A percentile compares a stretch with the other conserved stretches of the same genome.
Evolutionary conservation across 2,329 filamentous ascomycete species (phyloP).

Genomic region (Fusarium nelsonii): DNA sequence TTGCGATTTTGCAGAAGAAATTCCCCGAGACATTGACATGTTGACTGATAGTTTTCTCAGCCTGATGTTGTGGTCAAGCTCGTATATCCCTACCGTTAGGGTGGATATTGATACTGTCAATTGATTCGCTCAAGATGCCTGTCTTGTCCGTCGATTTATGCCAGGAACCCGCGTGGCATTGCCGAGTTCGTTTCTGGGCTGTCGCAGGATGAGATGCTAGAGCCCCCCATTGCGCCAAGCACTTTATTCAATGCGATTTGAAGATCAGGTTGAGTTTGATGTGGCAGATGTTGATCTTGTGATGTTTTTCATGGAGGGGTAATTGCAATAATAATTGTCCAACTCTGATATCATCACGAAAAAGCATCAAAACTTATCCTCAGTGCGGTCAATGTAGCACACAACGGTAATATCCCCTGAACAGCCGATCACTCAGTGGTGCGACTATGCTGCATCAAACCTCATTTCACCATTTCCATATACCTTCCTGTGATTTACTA

Average conservation of each 20-base stretch:
- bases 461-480: conserved; percentile 25
- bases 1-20: conserved; percentile 12
- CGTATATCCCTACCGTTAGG: conserved; percentile 6
- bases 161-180: conserved; percentile 38
- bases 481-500: conserved; percentile 5
- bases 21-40: conserved; percentile 4
- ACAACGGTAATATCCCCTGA: conserved; percentile 19
- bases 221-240: conserved; percentile 15
- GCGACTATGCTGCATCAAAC: conserved; percentile 32
- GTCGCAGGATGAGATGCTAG: conserved; percentile 28
- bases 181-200: conserved; percentile 31
- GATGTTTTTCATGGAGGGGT: conserved; percentile 3
- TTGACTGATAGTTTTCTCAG: background rate
- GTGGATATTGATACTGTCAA: conserved; percentile 5
- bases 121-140: conserved; percentile 22
- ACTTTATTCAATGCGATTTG: conserved; percentile 17
- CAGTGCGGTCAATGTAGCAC: background rate
- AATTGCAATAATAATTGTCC: background rate
- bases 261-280: conserved; percentile 14
- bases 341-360: background rate
- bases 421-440: conserved; percentile 15
- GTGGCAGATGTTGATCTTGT: conserved; percentile 12
- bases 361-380: background rate
- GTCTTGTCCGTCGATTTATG: conserved; percentile 20
- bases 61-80: conserved; percentile 6